Conservation (phyloP, 495 filamentous ascomycete species). For the Thermothielavioides terrestris region DNA sequence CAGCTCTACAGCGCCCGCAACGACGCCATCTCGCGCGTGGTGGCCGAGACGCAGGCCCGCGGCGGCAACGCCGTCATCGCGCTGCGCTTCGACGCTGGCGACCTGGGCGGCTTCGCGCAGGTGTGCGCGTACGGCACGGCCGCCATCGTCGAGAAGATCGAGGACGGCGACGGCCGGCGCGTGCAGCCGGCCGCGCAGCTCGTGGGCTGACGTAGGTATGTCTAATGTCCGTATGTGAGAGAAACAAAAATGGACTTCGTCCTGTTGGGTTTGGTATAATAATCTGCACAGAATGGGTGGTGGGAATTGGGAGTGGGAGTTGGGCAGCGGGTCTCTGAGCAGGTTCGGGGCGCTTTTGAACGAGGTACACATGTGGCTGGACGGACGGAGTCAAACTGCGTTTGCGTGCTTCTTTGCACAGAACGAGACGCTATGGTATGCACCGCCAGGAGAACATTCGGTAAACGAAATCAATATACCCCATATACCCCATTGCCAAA, state of each 20-base stretch:
- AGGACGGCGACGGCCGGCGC: slow-evolving; percentile 11
- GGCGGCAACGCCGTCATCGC: slow-evolving; percentile 55
- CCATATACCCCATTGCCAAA: too few relatives aligned
- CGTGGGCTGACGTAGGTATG: too few relatives aligned
- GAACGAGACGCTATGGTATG: slow-evolving; percentile 2
- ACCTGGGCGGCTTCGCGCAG: slow-evolving; percentile 45
- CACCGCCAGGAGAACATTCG: not conserved
- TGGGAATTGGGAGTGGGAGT: too few relatives aligned
- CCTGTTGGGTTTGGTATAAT: too few relatives aligned
- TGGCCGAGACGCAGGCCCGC: slow-evolving; percentile 47
- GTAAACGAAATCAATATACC: slow-evolving; percentile 4
- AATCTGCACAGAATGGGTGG: too few relatives aligned
- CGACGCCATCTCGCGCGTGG: slow-evolving; percentile 44
- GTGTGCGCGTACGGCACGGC: slow-evolving; percentile 54
- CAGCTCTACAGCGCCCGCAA: slow-evolving; percentile 47
- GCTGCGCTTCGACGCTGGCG: slow-evolving; percentile 46
- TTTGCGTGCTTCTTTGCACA: too few relatives aligned
- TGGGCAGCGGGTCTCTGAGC: too few relatives aligned
- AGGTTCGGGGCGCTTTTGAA: too few relatives aligned
- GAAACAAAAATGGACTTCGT: not conserved
- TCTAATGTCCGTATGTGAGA: too few relatives aligned
- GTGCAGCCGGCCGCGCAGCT: slow-evolving; percentile 13
- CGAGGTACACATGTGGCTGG: too few relatives aligned
- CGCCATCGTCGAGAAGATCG: slow-evolving; percentile 41
- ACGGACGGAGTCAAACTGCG: not conserved